Evolutionary conservation across 371 early-diverging fungal genomes (phyloP).

Genomic region (Synchytrium microbalum): DNA sequence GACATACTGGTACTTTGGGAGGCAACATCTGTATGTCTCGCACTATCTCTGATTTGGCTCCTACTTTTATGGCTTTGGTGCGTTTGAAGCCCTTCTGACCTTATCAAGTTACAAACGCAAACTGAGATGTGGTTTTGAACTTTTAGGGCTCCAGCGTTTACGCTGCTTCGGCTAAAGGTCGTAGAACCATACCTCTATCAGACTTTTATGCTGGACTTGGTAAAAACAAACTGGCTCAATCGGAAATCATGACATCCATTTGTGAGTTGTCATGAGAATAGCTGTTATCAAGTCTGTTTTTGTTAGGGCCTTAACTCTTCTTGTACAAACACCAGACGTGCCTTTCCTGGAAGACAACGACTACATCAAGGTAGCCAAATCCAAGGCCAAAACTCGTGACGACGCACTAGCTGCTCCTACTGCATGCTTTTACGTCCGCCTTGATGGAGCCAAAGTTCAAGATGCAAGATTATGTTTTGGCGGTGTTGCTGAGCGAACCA

Average conservation of each 20-base stretch:
- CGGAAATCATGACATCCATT: constrained; percentile 52
- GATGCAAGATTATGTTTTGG: too few relatives aligned
- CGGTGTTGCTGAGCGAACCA: too few relatives aligned
- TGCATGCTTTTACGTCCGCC: too few relatives aligned
- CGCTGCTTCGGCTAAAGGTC: constrained; percentile 35
- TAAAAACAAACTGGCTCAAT: constrained; percentile 50
- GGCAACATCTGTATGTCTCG: constrained; percentile 73
- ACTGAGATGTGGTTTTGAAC: too few relatives aligned
- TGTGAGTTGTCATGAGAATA: constrained; percentile 13
- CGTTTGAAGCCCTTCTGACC: background rate
- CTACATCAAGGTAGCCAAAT: constrained; percentile 52
- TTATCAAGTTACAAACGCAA: background rate
- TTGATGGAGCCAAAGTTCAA: too few relatives aligned
- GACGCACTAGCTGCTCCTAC: too few relatives aligned
- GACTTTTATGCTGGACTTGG: constrained; percentile 70
- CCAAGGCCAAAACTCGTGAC: too few relatives aligned
- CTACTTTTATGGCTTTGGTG: constrained; percentile 57
- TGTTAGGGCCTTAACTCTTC: constrained; percentile 3
- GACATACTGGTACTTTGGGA: constrained; percentile 68
- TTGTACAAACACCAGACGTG: too few relatives aligned
- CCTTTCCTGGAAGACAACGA: constrained; percentile 47
- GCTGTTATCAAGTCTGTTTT: background rate
- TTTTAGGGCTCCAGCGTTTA: constrained; percentile 44
- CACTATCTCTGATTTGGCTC: constrained; percentile 77
- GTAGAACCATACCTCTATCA: constrained; percentile 36